A percentile compares a stretch with the other conserved stretches of the same genome.
Conservation (phyloP, 2,329 filamentous ascomycete genomes). For the Aureobasidium subglaciale region DNA sequence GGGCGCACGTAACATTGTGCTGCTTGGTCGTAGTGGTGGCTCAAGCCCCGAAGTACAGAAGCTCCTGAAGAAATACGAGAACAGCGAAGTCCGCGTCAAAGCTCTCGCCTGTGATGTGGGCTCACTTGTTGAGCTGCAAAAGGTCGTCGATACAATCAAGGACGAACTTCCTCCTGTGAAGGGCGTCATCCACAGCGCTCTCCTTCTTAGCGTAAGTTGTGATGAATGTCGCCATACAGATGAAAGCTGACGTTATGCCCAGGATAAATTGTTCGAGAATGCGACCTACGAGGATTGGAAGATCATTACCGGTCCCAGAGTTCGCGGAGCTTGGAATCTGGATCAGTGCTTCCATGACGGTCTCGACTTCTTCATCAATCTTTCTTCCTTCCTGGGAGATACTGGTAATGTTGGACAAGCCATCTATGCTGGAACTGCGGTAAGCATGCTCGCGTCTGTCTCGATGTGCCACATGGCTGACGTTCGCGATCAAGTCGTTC, state of each 20-base stretch:
- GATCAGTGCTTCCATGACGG: neutral
- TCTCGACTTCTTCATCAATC: slow-evolving; percentile 26
- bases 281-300: neutral
- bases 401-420: slow-evolving; percentile 15
- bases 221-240: neutral
- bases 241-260: neutral
- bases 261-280: neutral
- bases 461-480: neutral
- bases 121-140: neutral
- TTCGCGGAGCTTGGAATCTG: neutral
- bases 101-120: neutral
- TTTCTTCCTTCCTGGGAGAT: slow-evolving; percentile 16
- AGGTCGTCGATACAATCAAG: neutral
- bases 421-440: slow-evolving; percentile 17
- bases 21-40: neutral
- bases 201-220: neutral
- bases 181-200: neutral
- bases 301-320: neutral
- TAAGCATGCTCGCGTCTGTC: neutral
- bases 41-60: neutral
- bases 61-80: neutral
- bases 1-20: neutral
- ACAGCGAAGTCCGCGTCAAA: neutral
- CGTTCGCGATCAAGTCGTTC: neutral
- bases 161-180: neutral